These are phyloP conservation scores for Pleurotus salmoneostramineus DNA, from an alignment of 768 basidiomycete species.

Conservation along the genomic window DNA sequence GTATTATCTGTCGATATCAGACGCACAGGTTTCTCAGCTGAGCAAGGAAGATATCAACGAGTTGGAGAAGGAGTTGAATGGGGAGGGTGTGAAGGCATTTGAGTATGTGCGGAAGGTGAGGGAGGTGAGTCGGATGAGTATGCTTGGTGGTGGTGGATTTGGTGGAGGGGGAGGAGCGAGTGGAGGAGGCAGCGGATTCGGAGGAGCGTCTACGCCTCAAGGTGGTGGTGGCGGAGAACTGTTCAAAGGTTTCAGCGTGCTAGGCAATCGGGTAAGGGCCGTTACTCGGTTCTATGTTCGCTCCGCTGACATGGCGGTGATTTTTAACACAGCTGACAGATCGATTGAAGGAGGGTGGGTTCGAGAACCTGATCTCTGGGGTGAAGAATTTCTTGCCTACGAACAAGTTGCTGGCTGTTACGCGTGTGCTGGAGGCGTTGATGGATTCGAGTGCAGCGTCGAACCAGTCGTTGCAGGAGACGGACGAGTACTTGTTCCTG, in stretches of 20 bases:
- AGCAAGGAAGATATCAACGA: conserved; percentile 87
- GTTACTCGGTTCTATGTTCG: conserved; percentile 1
- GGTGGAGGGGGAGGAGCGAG: conserved; percentile 46
- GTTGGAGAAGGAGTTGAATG: conserved; percentile 82
- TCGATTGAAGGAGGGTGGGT: conserved; percentile 89
- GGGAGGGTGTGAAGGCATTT: conserved; percentile 74
- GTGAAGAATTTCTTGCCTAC: conserved; percentile 98
- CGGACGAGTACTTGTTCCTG: conserved; percentile 92
- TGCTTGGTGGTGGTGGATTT: conserved; percentile 54
- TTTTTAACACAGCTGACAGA: conserved; percentile 69
- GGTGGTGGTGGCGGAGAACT: conserved; percentile 52
- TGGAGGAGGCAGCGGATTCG: background rate
- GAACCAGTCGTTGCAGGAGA: conserved; percentile 92
- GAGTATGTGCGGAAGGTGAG: conserved; percentile 90
- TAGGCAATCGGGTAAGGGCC: conserved; percentile 75
- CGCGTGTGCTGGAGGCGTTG: conserved; percentile 89
- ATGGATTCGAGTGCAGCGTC: conserved; percentile 97
- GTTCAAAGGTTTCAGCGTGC: conserved; percentile 89
- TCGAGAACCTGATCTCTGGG: conserved; percentile 94
- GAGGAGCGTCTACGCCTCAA: conserved; percentile 4
- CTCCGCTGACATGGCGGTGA: conserved; percentile 3
- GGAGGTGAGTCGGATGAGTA: conserved; percentile 91
- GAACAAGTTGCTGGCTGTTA: conserved; percentile 89
- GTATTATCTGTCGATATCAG: conserved; percentile 87
- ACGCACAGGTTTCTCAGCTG: conserved; percentile 48